Evolutionary conservation across 805 yeast species (phyloP), one percentile per base, ranked within the genome.

Genomic region (Metschnikowia borealis): DNA sequence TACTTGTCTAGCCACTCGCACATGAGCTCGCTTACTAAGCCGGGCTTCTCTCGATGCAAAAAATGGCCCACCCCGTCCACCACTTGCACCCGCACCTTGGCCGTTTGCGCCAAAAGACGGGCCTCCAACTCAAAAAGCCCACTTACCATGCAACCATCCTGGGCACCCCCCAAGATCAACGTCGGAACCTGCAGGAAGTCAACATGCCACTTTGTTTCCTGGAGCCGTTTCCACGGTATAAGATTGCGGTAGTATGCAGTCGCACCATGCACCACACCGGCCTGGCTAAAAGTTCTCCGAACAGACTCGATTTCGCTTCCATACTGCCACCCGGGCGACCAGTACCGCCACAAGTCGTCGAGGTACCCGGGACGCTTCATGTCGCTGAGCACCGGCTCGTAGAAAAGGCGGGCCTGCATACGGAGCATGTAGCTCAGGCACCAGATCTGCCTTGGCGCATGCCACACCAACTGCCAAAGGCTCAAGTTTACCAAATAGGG

Each of bases 251-350:
- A 73, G 53, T 71, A 73, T 10, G 71, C 74, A 3, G 77, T 71
- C 23, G 68, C 63, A 11, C 64, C 65, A 39, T 69, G 68, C 10
- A 69, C 48, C 3, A 65, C 69, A 1, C 62, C 62, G 13, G 62
- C 62, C 20, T 56, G 48, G 8, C 47, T 40, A n/a, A 73, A 55
- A 1, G 68, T 64, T n/a, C 54, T 54, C 45, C 66, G 56, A 14
- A 70, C 71, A 14, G 57, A 52, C 20, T 52, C 67, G 21, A 71
- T 65, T 10, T 61, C 68, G 13, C 48, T 53, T 14, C 60, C 26
- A 47, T 62, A 70, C 15, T 64, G 56, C 73, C 74, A 72, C 1
- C 64, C 58, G 1, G 77, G 76, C 3, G 74, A 68, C 77, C 77
- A 73, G 52, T 50, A 65, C 34, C 50, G 54, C 74, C 75, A 71